Conservation (phyloP, 2,329 filamentous ascomycete species). For the Aspergillus sp. region DNA sequence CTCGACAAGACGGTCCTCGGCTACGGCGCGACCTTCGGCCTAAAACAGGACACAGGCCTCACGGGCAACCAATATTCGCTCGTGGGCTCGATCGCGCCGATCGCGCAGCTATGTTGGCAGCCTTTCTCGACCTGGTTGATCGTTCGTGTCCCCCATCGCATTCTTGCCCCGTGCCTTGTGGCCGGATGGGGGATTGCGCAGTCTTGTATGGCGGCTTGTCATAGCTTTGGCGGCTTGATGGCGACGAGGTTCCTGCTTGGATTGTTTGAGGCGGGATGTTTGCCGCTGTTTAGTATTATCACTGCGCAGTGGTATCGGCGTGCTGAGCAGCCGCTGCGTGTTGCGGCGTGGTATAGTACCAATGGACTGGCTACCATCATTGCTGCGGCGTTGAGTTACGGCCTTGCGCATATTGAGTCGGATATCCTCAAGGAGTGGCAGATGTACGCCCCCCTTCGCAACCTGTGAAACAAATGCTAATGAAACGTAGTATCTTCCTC, state of each 20-base stretch:
- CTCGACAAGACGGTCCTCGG: conserved; percentile 64
- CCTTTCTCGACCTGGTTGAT: conserved; percentile 65
- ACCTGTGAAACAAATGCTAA: neutral
- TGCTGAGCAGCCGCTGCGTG: conserved; percentile 65
- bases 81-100: conserved; percentile 61
- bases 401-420: conserved; percentile 58
- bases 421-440: conserved; percentile 54
- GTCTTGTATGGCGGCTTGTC: conserved; percentile 52
- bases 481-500: conserved; percentile 56
- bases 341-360: conserved; percentile 68
- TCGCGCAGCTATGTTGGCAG: conserved; percentile 65
- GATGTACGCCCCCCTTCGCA: conserved; percentile 42
- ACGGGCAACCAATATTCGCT: conserved; percentile 61
- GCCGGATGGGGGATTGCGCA: conserved; percentile 57
- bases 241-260: conserved; percentile 58
- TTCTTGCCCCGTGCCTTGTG: conserved; percentile 58
- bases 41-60: conserved; percentile 56
- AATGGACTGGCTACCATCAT: conserved; percentile 63
- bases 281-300: conserved; percentile 51
- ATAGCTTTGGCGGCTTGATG: conserved; percentile 52
- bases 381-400: conserved; percentile 61
- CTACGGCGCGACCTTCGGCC: conserved; percentile 61
- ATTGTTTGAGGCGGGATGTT: conserved; percentile 57
- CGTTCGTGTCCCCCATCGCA: conserved; percentile 63
- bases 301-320: conserved; percentile 53